Conservation (phyloP, 2,329 filamentous ascomycete genomes). For the Botryotinia globosa region DNA sequence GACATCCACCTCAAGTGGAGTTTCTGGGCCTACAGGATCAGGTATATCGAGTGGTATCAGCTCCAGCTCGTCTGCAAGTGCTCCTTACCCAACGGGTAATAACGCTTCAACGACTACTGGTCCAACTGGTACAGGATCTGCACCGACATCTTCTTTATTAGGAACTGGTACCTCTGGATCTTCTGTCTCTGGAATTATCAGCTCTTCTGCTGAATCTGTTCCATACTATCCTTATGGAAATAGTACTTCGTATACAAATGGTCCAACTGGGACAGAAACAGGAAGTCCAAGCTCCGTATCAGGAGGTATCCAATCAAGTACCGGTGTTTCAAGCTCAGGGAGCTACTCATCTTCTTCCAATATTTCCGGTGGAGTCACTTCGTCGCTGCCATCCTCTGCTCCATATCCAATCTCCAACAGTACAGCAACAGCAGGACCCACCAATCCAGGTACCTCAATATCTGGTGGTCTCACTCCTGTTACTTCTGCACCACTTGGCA, state of each 20-base stretch:
- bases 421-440: constrained; percentile 18
- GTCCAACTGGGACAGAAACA: background rate
- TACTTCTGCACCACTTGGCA: background rate
- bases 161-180: constrained; percentile 20
- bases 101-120: constrained; percentile 9
- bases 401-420: constrained; percentile 24
- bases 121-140: constrained; percentile 20
- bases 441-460: constrained; percentile 1
- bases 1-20: background rate
- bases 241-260: constrained; percentile 2
- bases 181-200: constrained; percentile 18
- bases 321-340: background rate
- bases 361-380: constrained; percentile 10
- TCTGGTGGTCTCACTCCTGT: background rate
- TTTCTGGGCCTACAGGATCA: background rate
- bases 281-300: constrained; percentile 1
- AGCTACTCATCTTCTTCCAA: background rate
- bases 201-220: constrained; percentile 12
- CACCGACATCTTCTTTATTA: constrained; percentile 11
- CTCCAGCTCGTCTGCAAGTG: background rate
- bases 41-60: constrained; percentile 8
- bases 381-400: constrained; percentile 16
- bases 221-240: constrained; percentile 22
- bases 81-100: constrained; percentile 23
- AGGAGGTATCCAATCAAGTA: background rate